Conservation (phyloP, 1,284 basidiomycete genomes). For the Naganishia cerealis region DNA sequence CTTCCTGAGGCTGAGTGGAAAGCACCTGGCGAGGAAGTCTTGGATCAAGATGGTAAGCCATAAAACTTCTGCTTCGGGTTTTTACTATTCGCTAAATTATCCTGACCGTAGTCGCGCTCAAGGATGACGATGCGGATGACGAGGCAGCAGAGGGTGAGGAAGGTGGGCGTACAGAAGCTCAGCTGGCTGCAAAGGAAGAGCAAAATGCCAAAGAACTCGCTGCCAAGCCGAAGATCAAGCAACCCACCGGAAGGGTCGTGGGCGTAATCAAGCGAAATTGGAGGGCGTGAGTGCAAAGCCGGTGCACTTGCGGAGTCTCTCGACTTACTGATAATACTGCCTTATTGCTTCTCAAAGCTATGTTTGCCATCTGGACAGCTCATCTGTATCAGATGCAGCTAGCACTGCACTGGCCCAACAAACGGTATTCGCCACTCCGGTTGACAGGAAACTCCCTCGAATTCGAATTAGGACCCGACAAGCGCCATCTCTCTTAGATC, state of each 20-base stretch:
- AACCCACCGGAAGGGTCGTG: slow-evolving; percentile 88
- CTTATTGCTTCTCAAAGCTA: slow-evolving; percentile 61
- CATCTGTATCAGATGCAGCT: slow-evolving; percentile 76
- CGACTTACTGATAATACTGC: slow-evolving; percentile 8
- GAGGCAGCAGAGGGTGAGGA: slow-evolving; percentile 61
- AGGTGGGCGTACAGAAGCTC: slow-evolving; percentile 60
- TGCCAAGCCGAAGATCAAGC: slow-evolving; percentile 52
- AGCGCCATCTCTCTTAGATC: slow-evolving; percentile 79
- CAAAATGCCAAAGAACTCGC: slow-evolving; percentile 45
- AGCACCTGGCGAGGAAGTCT: slow-evolving; percentile 84
- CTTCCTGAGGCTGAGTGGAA: slow-evolving; percentile 90
- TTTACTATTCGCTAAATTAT: not conserved
- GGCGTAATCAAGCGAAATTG: slow-evolving; percentile 94
- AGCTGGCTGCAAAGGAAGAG: slow-evolving; percentile 48
- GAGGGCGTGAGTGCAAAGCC: slow-evolving; percentile 68
- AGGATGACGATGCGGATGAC: slow-evolving; percentile 85
- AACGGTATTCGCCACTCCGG: slow-evolving; percentile 91
- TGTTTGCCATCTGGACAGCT: slow-evolving; percentile 91
- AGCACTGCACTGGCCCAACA: slow-evolving; percentile 80
- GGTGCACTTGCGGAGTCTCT: slow-evolving; percentile 29
- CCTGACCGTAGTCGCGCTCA: slow-evolving; percentile 65
- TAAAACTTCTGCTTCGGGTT: slow-evolving; percentile 1
- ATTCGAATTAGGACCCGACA: slow-evolving; percentile 94
- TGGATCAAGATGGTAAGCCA: slow-evolving; percentile 79
- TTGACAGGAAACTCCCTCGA: slow-evolving; percentile 86